Evolutionary conservation across 1,284 basidiomycete species (phyloP).

Genomic region (Cryptococcus sp.): DNA sequence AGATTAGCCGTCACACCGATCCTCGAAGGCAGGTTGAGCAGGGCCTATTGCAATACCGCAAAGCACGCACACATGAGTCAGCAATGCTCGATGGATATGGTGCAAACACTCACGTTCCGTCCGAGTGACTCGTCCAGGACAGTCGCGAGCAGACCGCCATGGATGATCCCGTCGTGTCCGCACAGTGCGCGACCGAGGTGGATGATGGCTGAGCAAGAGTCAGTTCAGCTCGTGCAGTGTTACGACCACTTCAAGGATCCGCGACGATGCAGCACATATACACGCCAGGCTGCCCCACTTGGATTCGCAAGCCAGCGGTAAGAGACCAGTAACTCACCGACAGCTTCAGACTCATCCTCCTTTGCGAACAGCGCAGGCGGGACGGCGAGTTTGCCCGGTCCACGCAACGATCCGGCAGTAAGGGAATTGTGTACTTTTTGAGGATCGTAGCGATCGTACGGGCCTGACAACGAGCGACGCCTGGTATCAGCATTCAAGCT

Average conservation of each 20-base stretch:
- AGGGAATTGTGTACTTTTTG: slow-evolving; percentile 73
- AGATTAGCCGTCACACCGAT: slow-evolving; percentile 91
- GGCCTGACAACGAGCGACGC: slow-evolving; percentile 57
- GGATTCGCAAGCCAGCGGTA: too few relatives aligned
- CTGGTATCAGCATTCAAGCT: neutral
- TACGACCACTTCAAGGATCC: neutral
- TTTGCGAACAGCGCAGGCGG: slow-evolving; percentile 73
- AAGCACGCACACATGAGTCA: neutral
- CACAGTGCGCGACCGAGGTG: slow-evolving; percentile 86
- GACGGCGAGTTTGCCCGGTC: slow-evolving; percentile 79
- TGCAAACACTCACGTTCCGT: slow-evolving; percentile 65
- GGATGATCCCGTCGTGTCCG: slow-evolving; percentile 87
- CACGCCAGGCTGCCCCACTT: too few relatives aligned
- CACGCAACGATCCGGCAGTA: slow-evolving; percentile 78
- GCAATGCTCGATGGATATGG: neutral
- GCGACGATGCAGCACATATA: too few relatives aligned
- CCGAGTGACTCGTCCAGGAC: slow-evolving; percentile 84
- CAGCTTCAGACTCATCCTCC: slow-evolving; percentile 70
- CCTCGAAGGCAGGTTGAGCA: slow-evolving; percentile 78
- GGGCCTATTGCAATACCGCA: slow-evolving; percentile 60
- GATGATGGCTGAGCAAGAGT: slow-evolving; percentile 57
- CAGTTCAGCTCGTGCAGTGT: neutral
- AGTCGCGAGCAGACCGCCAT: slow-evolving; percentile 89
- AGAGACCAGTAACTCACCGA: slow-evolving; percentile 42
- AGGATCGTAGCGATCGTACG: slow-evolving; percentile 67